Conservation (phyloP, 2,329 filamentous ascomycete species). For the Penicillium glabrum region DNA sequence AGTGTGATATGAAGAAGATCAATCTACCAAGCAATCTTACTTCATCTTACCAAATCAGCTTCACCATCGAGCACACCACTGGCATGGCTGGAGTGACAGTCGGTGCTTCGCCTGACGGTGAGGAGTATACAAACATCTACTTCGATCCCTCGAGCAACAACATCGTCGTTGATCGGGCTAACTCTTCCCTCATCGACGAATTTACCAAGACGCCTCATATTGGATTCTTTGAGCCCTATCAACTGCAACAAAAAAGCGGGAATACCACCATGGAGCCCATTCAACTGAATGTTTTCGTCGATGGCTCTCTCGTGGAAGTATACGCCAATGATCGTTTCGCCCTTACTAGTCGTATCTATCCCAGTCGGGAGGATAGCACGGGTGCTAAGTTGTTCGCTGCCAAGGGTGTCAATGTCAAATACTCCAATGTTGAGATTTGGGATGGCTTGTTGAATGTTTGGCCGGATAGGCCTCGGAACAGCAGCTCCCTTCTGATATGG, state of each 20-base stretch:
- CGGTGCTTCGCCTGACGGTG: conserved; percentile 8
- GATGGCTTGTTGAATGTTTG: conserved; percentile 16
- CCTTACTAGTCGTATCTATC: conserved; percentile 15
- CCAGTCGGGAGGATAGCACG: conserved; percentile 12
- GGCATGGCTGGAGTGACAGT: conserved; percentile 11
- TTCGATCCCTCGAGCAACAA: conserved; percentile 11
- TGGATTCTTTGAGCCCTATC: conserved; percentile 15
- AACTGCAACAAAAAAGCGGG: background rate
- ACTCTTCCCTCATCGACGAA: conserved; percentile 10
- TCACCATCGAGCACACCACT: conserved; percentile 8
- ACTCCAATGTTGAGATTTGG: conserved; percentile 13
- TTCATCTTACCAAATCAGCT: conserved; percentile 8
- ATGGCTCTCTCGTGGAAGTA: conserved; percentile 14
- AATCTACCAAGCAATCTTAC: conserved; percentile 2
- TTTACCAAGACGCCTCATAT: conserved; percentile 8
- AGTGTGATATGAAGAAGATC: conserved; percentile 3
- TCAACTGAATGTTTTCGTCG: conserved; percentile 12
- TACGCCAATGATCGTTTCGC: conserved; percentile 17
- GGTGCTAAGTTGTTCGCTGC: conserved; percentile 5
- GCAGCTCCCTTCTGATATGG: conserved; percentile 13
- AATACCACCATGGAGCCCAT: conserved; percentile 4
- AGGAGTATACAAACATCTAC: conserved; percentile 17
- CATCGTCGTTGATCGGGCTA: conserved; percentile 8
- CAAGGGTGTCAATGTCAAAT: conserved; percentile 3
- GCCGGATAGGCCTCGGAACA: conserved; percentile 12